Evolutionary conservation across 768 basidiomycete species (phyloP).

Genomic region (Pholiota microspora): DNA sequence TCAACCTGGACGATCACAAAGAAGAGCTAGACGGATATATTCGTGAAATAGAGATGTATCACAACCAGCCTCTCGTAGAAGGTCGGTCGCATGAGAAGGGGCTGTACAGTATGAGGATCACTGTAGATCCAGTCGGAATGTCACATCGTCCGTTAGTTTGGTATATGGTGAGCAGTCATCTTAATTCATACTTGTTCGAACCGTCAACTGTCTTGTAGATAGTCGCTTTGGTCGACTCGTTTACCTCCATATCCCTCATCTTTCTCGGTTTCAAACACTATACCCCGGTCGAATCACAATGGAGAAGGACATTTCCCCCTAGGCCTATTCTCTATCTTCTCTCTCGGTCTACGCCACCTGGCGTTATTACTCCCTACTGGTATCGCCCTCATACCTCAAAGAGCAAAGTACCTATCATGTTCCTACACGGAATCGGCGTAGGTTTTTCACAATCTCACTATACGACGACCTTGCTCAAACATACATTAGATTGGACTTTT

Average conservation of each 20-base stretch:
- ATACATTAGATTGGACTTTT: slow-evolving; percentile 54
- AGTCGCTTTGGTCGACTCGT: slow-evolving; percentile 47
- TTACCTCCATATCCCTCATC: slow-evolving; percentile 37
- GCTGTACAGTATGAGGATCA: slow-evolving; percentile 46
- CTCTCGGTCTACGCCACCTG: slow-evolving; percentile 39
- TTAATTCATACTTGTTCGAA: neutral
- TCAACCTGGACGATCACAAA: slow-evolving; percentile 33
- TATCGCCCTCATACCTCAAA: slow-evolving; percentile 42
- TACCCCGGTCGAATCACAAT: slow-evolving; percentile 25
- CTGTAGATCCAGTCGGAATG: slow-evolving; percentile 55
- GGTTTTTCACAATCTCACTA: slow-evolving; percentile 14
- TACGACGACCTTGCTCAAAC: neutral
- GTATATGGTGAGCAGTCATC: slow-evolving; percentile 49
- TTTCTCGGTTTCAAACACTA: slow-evolving; percentile 55
- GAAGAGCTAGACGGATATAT: slow-evolving; percentile 54
- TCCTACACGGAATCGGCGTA: slow-evolving; percentile 71
- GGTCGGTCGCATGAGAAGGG: slow-evolving; percentile 32
- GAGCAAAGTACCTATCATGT: slow-evolving; percentile 53
- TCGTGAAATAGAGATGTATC: slow-evolving; percentile 31
- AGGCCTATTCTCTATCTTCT: slow-evolving; percentile 43
- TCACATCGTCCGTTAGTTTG: slow-evolving; percentile 61
- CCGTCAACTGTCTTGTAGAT: slow-evolving; percentile 34
- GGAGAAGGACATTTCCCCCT: slow-evolving; percentile 49
- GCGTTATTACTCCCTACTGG: slow-evolving; percentile 35
- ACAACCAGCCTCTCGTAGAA: slow-evolving; percentile 38